Base-by-base conservation (phyloP, 352 stramenopile genomes). In the Pythium aristosporum region DNA sequence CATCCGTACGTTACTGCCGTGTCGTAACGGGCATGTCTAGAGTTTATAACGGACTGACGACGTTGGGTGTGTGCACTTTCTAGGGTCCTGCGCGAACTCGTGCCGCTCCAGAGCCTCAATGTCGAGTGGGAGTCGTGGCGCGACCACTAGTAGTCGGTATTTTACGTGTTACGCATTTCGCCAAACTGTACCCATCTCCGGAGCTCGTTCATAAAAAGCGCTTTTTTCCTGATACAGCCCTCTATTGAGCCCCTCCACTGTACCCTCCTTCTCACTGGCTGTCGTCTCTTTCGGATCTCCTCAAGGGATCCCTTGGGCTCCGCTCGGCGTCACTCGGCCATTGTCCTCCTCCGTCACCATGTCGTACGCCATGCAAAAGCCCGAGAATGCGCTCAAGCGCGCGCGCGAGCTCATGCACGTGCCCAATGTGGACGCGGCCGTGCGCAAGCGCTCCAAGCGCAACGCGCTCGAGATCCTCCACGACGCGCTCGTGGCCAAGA, bases 401-500 rank as follows among this genome's bases (percentile, higher is more conserved):
- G 91, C 89, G 8, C 91, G 91, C 32, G 92, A 98, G 79, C 75
- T 94, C 48, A 62, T 91, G 61, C 75, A 79, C 48, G 88, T 92
- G 65, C 83, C 84, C 18, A 91, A 90, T 53, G 76, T 81, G 65
- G 84, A 92, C 53, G 73, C 71, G 13, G 76, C 67, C 57, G 81
- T 90, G 51, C 69, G 87, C 25, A 89, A 90, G 68, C 84, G 86
- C 49, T 85, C 89, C 21, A 96, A 96, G 65, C 78, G 82, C 64
- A 82, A 78, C 51, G 87, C 87, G 52, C 74, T 96, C 23, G 86
- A 96, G 73, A 92, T 90, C 65, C 74, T 94, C 44, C 96, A 99
- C 75, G 94, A 98, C 64, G 92, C 98, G 21, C 80, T 99, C 47
- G 94, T 93, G 56, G 90, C 88, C 67, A 97, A 97, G 69, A 96